A percentile compares a stretch with the other conserved stretches of the same genome.
Evolutionary conservation across 1,284 basidiomycete species (phyloP).

Genomic region (Leccinum angustisporum): DNA sequence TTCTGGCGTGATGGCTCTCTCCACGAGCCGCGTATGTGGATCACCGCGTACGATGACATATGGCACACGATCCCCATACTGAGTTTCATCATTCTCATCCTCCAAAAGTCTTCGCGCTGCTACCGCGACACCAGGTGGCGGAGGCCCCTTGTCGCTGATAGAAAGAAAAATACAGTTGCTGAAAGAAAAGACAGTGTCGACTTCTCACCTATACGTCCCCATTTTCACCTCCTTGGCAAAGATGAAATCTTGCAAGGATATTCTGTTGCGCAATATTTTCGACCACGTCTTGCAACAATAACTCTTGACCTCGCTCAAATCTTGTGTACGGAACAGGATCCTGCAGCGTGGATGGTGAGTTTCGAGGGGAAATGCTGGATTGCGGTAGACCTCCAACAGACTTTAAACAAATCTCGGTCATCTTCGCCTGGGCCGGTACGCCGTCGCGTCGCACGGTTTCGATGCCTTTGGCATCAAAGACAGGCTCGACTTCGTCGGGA

Average conservation of each 20-base stretch:
- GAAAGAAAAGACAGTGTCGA: background rate
- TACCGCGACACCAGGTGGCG: constrained; percentile 89
- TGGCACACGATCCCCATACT: constrained; percentile 92
- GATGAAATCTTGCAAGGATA: constrained; percentile 87
- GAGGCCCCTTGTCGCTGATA: constrained; percentile 73
- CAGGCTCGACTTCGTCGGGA: constrained; percentile 74
- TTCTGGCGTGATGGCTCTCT: constrained; percentile 79
- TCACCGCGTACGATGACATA: constrained; percentile 82
- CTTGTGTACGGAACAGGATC: constrained; percentile 85
- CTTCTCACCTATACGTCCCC: constrained; percentile 80
- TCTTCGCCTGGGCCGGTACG: constrained; percentile 84
- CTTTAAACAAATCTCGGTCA: constrained; percentile 88
- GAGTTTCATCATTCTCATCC: constrained; percentile 83
- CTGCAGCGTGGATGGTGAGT: constrained; percentile 39
- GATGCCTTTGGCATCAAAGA: constrained; percentile 96
- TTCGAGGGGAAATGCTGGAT: background rate
- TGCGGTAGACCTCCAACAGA: constrained; percentile 30
- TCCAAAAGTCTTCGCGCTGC: constrained; percentile 74
- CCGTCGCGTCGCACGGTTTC: constrained; percentile 95
- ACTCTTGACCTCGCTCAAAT: constrained; percentile 86
- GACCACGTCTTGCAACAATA: constrained; percentile 88
- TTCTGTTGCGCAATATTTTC: constrained; percentile 79
- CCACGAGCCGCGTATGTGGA: constrained; percentile 71
- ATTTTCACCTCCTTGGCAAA: constrained; percentile 93
- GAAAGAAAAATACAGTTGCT: background rate